Conservation (phyloP, 768 basidiomycete genomes). For the Kwoniella dejecticola region DNA sequence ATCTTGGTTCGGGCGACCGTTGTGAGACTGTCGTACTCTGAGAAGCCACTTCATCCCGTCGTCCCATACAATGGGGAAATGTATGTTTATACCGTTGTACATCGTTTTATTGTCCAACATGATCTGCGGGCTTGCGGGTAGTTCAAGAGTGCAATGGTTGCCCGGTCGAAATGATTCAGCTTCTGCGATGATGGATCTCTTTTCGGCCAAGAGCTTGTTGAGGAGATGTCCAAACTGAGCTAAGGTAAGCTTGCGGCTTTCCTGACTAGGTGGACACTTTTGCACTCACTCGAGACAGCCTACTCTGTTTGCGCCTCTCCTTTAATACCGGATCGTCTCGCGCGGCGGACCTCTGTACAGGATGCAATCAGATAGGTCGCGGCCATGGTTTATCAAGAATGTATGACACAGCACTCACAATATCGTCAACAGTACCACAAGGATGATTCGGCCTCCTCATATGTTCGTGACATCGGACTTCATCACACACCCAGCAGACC, state of each 20-base stretch:
- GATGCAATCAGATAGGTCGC: too few relatives aligned
- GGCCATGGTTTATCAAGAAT: background rate
- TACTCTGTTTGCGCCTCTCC: background rate
- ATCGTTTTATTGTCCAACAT: background rate
- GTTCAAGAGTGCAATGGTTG: background rate
- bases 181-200: background rate
- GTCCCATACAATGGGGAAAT: conserved; percentile 20
- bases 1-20: background rate
- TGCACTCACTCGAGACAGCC: background rate
- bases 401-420: background rate
- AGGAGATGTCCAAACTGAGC: background rate
- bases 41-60: conserved; percentile 27
- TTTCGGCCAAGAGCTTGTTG: background rate
- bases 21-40: conserved; percentile 7
- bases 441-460: background rate
- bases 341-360: background rate
- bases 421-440: background rate
- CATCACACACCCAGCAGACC: background rate
- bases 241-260: background rate
- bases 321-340: background rate
- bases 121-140: background rate
- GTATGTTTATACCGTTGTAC: conserved; percentile 13
- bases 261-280: background rate
- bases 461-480: background rate
- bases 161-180: background rate